Evolutionary conservation across 805 yeast species (phyloP), one percentile per base, ranked within the genome.

Genomic region (Yarrowia sp.): DNA sequence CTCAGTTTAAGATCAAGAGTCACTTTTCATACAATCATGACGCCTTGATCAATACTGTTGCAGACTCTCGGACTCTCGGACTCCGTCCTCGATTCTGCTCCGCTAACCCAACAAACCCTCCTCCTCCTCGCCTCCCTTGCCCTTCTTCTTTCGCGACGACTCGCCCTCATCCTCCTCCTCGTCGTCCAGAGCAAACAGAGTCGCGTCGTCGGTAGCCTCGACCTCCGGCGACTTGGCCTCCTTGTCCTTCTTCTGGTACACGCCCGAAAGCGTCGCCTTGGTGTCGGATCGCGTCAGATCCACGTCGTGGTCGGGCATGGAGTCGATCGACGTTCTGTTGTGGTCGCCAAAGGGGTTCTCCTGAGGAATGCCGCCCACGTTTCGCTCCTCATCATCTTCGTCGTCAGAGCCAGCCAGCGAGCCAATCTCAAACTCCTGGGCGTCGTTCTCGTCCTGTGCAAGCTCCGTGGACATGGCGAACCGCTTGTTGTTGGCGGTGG

Each of bases 391-490:
- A 21, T 70, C 79, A 22, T 76, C 81, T 22, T 76, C 81, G 29
- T 74, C 77, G 55, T 72, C 74, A 18, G 74, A 71, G 46, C 74
- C 77, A 21, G 77, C 68, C 41, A 83, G 68, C 63, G 83, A 84
- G 64, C 84, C 87, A 56, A 84, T 75, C 68, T 84, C 87, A 68
- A 84, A 84, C 70, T 84, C 87, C 42, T 83, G 91, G 12, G 82
- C 88, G 35, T 82, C 85, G 63, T 80, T 65, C 64, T 86, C 94
- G 8, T 88, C 87, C 66, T 97, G 94, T 13, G 81, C 73, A 46
- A 94, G 78, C 76, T 94, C 98, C 60, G 90, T 90, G 2, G 97
- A 89, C 65, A 92, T 92, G 12, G 97, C 98, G 70, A 94, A 82
- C 83, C 96, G 86, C 70, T 92, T 88, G 63, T 97, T 91, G 39